Evolutionary conservation across 2,329 filamentous ascomycete genomes (phyloP).

Genomic region (Paracorniculantispora psalliotae): DNA sequence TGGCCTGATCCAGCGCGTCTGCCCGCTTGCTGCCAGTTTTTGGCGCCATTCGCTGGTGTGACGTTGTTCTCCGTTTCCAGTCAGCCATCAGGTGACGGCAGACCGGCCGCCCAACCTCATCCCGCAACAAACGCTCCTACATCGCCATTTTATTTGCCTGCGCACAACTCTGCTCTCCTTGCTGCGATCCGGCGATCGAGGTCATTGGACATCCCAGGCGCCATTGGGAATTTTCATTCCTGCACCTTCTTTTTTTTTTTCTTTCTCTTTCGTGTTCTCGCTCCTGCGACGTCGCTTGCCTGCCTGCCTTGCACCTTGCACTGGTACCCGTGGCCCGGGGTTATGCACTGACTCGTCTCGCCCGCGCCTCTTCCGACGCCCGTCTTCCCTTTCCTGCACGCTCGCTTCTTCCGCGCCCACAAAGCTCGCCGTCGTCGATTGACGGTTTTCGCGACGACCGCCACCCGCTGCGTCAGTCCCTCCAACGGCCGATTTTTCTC

Average conservation of each 20-base stretch:
- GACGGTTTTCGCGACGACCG: not conserved
- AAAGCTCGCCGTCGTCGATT: not conserved
- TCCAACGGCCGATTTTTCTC: not conserved
- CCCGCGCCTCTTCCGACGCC: slow-evolving; percentile 4
- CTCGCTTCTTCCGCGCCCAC: not conserved
- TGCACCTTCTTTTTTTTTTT: not conserved
- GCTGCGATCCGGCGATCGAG: not conserved
- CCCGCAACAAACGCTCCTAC: not conserved
- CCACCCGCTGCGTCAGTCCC: not conserved
- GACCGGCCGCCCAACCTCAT: not conserved
- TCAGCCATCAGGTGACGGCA: slow-evolving; percentile 6
- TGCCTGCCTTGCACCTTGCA: not conserved
- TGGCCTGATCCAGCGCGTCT: too few species aligned
- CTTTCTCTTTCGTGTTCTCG: not conserved
- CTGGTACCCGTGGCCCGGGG: not conserved
- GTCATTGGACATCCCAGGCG: not conserved
- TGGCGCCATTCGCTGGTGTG: slow-evolving; percentile 1
- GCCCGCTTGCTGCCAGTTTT: not conserved
- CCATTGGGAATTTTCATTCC: not conserved
- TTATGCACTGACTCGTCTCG: slow-evolving; percentile 13
- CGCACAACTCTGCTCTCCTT: not conserved
- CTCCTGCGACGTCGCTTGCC: too few species aligned
- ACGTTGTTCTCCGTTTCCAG: not conserved
- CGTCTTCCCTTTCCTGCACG: not conserved
- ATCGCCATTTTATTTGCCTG: not conserved